Evolutionary conservation across 2,329 filamentous ascomycete species (phyloP), one percentile per base, ranked within the genome.

Genomic region (Ophiognomonia clavigignenti-juglandacearum): DNA sequence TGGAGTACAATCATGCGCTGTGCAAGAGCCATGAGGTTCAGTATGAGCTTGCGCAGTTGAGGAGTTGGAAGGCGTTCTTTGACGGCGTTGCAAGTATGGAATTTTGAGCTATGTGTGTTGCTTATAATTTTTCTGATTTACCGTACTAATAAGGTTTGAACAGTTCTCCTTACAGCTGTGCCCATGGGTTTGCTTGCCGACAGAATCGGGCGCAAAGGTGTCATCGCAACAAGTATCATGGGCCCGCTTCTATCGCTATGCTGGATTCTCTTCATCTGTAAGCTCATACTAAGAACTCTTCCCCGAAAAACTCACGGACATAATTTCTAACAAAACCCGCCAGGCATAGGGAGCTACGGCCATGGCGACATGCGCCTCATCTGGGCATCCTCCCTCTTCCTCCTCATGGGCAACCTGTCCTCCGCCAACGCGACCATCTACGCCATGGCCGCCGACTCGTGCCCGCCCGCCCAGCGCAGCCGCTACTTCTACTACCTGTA

Each of bases 401-500:
- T 49, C 23, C 42, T 52, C 10, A 49, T 52, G 50, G 50, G 50
- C 6, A 52, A 52, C 43, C 39, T 52, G 19, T 52, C 50, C 14
- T 52, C 50, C 9, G 50, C 47, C 7, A 52, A 52, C 22, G 50
- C 50, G 6, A 52, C 50, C 10, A 50, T 52, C 14, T 52, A 52
- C 27, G 47, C 50, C 23, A 50, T 52, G 46, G 50, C 50, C 18
- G 50, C 50, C 18, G 50, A 52, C 20, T 49, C 50, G 3, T 52
- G 50, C 16, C 50, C 50, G 18, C 50, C 46, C 2, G 27, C 46
- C 3, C 50, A 50, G 10, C 39, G 50, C 19, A 52, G 50, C 26
- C 50, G 50, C 1, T 52, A 52, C n/a, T 52, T 52, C 39, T 52
- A 52, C 41, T 52, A 52, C 39, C 46, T 52, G 6, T 52, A 52